These are phyloP conservation scores for Podila horticola DNA, from an alignment of 192 early-diverging fungal species.

Conservation along the genomic window DNA sequence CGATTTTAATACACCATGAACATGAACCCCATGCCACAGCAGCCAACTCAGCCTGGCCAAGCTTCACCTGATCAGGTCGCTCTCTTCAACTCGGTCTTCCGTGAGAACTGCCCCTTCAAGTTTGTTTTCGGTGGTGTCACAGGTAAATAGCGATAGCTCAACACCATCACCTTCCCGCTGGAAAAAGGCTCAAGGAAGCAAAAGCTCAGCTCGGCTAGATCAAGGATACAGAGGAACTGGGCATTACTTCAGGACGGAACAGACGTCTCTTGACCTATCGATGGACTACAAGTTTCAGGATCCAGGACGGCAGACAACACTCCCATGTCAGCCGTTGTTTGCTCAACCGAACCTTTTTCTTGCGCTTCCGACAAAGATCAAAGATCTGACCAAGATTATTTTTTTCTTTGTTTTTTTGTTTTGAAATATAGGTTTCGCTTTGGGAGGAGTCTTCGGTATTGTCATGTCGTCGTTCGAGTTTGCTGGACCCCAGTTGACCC, in stretches of 20 bases:
- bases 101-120: slow-evolving; percentile 82
- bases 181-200: too few relatives aligned
- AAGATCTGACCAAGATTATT: background rate
- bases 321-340: too few relatives aligned
- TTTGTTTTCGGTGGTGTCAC: slow-evolving; percentile 72
- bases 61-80: slow-evolving; percentile 34
- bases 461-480: slow-evolving; percentile 94
- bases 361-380: too few relatives aligned
- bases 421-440: slow-evolving; percentile 74
- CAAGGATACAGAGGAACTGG: too few relatives aligned
- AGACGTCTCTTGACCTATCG: too few relatives aligned
- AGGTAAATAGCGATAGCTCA: slow-evolving; percentile 54
- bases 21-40: slow-evolving; percentile 42
- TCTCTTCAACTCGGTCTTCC: slow-evolving; percentile 48
- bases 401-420: background rate
- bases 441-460: slow-evolving; percentile 91
- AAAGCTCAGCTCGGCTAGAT: too few relatives aligned
- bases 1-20: slow-evolving; percentile 21
- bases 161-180: too few relatives aligned
- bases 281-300: too few relatives aligned
- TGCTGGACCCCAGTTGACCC: slow-evolving; percentile 75
- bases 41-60: slow-evolving; percentile 26
- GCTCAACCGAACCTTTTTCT: too few relatives aligned
- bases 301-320: background rate
- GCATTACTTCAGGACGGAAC: too few relatives aligned